A percentile compares a stretch with the other conserved stretches of the same genome.
Evolutionary conservation across 2,329 filamentous ascomycete genomes (phyloP).

Genomic region (Apiospora pterosperma): DNA sequence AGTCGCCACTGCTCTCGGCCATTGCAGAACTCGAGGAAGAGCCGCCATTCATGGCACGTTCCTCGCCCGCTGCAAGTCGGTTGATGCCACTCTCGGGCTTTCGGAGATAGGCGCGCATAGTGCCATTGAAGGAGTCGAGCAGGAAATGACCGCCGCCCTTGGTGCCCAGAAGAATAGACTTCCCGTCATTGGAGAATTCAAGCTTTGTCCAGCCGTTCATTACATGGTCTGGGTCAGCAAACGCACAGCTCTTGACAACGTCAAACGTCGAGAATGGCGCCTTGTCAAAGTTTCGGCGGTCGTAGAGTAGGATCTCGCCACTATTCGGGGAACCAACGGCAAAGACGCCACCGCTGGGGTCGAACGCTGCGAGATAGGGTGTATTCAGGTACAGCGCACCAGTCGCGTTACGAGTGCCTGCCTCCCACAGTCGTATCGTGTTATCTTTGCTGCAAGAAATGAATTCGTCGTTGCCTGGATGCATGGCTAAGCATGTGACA

Average conservation of each 20-base stretch:
- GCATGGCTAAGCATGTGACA: constrained; percentile 81
- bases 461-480: constrained; percentile 85
- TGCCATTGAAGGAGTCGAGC: constrained; percentile 87
- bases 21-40: constrained; percentile 42
- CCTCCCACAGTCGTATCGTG: constrained; percentile 88
- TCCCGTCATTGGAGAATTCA: constrained; percentile 95
- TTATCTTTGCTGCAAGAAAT: constrained; percentile 89
- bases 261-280: constrained; percentile 86
- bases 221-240: constrained; percentile 53
- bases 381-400: constrained; percentile 78
- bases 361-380: constrained; percentile 82
- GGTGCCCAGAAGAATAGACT: constrained; percentile 79
- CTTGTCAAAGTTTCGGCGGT: constrained; percentile 90
- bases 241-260: constrained; percentile 54
- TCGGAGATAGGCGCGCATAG: constrained; percentile 69
- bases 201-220: constrained; percentile 81
- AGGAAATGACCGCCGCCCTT: constrained; percentile 83
- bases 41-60: constrained; percentile 29
- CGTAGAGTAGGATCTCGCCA: constrained; percentile 82
- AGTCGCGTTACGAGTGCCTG: constrained; percentile 73
- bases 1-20: constrained; percentile 67
- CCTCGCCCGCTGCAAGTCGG: constrained; percentile 52
- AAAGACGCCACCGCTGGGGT: constrained; percentile 88
- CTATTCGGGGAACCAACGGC: constrained; percentile 81
- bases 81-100: constrained; percentile 51